Evolutionary conservation across 805 yeast genomes (phyloP), one percentile per base, ranked within the genome.

Genomic region (Cephaloascus albidus): DNA sequence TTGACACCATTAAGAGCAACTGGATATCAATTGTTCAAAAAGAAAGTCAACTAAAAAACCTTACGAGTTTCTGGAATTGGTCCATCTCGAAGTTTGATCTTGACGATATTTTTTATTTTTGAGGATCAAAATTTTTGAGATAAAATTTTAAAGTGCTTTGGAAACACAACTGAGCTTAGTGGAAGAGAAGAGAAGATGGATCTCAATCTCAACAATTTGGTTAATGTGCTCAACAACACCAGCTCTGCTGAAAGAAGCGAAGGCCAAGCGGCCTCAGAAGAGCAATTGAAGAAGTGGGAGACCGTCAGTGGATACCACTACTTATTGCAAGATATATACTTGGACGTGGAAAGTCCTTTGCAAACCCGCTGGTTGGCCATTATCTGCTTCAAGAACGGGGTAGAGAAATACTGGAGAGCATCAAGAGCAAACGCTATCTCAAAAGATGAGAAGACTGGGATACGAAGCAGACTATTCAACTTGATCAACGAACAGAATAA

Each of bases 311-410:
- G 86, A 1, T 81, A 67, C 50, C 81, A 78, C 53, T 68, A 54
- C 38, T 47, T 66, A 12, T 57, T 82, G 15, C 89, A 80, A 55
- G 68, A 65, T 15, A 47, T 66, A 4, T 89, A 85, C 55, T 61
- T 76, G 40, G 81, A 85, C 45, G 53, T 66, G 3, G 68, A 77
- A 0, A 49, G 74, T 15, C 72, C 88, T 0, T 58, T 82, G 23
- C 85, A 83, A 42, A 64, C 78, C 5, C 67, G 97, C 50, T 88
- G 96, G 95, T 63, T 89, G 19, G 88, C 95, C 0, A 70, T 87
- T 2, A 90, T 90, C 33, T 84, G 83, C 46, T 78, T 90, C 58
- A 90, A 93, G 53, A 90, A 90, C 57, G 94, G 94, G 2, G 67
- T 87, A 17, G 95, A 86, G 15, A 77, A 74, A 52, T 77, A 76